A percentile compares a stretch with the other conserved stretches of the same genome.
Evolutionary conservation across 306 rosid genomes (phyloP).

Genomic region (Rosa multiflora): DNA sequence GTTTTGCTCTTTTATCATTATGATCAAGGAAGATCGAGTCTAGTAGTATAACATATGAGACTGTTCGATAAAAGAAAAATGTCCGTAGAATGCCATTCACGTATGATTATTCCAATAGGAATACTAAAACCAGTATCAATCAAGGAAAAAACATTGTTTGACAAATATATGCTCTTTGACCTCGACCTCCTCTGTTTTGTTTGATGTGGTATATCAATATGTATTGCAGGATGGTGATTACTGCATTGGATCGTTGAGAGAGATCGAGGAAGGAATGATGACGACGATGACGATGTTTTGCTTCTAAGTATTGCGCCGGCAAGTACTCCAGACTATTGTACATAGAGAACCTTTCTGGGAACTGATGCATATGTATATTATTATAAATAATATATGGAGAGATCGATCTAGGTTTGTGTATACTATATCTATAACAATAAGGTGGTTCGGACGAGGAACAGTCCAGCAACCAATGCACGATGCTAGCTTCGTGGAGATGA

Average conservation of each 20-base stretch:
- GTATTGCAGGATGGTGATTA: slow-evolving; percentile 65
- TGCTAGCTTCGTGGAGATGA: slow-evolving; percentile 32
- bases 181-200: background rate
- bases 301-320: slow-evolving; percentile 22
- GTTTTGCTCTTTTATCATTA: background rate
- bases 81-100: background rate
- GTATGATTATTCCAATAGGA: background rate
- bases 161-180: background rate
- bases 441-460: slow-evolving; percentile 26
- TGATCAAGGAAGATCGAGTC: background rate
- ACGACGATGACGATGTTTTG: slow-evolving; percentile 13
- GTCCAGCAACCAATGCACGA: slow-evolving; percentile 16
- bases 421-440: slow-evolving; percentile 20
- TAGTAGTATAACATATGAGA: background rate
- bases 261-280: slow-evolving; percentile 25
- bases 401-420: background rate
- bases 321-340: slow-evolving; percentile 33
- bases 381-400: background rate
- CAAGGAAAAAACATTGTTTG: background rate
- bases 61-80: background rate
- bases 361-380: slow-evolving; percentile 21
- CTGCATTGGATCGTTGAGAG: slow-evolving; percentile 71
- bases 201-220: background rate
- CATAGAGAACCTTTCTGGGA: slow-evolving; percentile 23
- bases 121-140: background rate